phyloP scores from a whole-genome alignment of 2,329 filamentous ascomycete species.

The Rutstroemia sp. region DNA sequence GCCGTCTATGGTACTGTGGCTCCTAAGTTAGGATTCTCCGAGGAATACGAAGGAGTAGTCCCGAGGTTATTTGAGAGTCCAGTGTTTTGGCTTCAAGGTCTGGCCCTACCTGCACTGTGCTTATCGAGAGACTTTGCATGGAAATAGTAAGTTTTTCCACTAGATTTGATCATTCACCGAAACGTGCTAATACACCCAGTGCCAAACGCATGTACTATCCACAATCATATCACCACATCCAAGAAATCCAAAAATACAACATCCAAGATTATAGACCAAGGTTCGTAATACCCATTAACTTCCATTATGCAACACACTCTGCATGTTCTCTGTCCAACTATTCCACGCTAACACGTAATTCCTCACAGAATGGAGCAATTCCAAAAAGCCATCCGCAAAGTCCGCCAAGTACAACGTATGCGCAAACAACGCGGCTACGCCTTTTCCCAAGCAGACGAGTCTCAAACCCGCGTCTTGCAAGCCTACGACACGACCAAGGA shows the following conservation, averaged over 20 bases:
- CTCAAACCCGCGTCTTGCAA: conserved; percentile 88
- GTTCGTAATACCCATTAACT: conserved; percentile 40
- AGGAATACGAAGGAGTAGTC: conserved; percentile 79
- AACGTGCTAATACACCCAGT: conserved; percentile 24
- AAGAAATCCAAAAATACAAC: conserved; percentile 99
- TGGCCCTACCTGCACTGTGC: conserved; percentile 73
- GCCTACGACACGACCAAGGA: conserved; percentile 95
- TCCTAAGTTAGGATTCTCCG: conserved; percentile 72
- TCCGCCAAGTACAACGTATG: conserved; percentile 97
- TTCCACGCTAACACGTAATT: background rate
- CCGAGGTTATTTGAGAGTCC: conserved; percentile 73
- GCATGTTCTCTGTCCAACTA: conserved; percentile 19
- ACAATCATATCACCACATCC: conserved; percentile 94
- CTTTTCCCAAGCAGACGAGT: conserved; percentile 95
- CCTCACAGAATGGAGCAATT: conserved; percentile 88
- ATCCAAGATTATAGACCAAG: conserved; percentile 97
- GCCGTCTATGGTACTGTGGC: conserved; percentile 81
- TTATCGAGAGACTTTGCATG: conserved; percentile 84
- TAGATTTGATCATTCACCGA: background rate
- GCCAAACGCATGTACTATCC: conserved; percentile 95
- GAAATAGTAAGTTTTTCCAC: conserved; percentile 63
- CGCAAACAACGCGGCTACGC: conserved; percentile 98
- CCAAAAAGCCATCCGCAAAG: conserved; percentile 98
- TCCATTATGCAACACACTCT: background rate
- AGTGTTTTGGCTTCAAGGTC: conserved; percentile 85